These are phyloP conservation scores for Annulohypoxylon bovei DNA, from an alignment of 495 filamentous ascomycete species.

Conservation along the genomic window DNA sequence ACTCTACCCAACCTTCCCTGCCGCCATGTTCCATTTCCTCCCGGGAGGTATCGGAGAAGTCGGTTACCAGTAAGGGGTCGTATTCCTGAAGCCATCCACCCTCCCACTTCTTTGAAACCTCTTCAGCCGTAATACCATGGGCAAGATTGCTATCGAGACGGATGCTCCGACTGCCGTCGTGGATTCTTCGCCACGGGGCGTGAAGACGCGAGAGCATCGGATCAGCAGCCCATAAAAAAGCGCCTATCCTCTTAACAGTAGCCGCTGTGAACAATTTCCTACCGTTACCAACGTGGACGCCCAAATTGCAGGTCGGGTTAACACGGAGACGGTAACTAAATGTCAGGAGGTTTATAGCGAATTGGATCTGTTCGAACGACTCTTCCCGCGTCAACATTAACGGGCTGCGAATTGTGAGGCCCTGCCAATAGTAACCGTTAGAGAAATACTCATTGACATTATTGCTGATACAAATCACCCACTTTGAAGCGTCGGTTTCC, in stretches of 20 bases:
- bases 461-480: conserved; percentile 15
- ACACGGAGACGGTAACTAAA: conserved; percentile 41
- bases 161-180: conserved; percentile 11
- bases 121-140: background rate
- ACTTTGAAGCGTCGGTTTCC: conserved; percentile 7
- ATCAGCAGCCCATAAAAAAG: conserved; percentile 52
- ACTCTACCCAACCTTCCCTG: conserved; percentile 4
- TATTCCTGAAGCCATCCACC: background rate
- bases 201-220: conserved; percentile 51
- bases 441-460: conserved; percentile 9
- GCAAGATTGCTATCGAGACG: conserved; percentile 27
- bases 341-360: conserved; percentile 42
- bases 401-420: conserved; percentile 37
- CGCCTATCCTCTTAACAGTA: conserved; percentile 46
- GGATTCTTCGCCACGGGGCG: conserved; percentile 20
- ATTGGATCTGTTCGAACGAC: conserved; percentile 28
- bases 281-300: conserved; percentile 54
- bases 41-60: conserved; percentile 21
- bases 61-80: background rate
- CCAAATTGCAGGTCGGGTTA: conserved; percentile 49
- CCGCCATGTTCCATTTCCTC: conserved; percentile 13
- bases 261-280: conserved; percentile 35
- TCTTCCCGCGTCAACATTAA: conserved; percentile 25
- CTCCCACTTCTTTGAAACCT: background rate
- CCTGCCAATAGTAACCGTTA: conserved; percentile 26